Conservation (phyloP, 1,139 yeast genomes). For the Pichia sp. region DNA sequence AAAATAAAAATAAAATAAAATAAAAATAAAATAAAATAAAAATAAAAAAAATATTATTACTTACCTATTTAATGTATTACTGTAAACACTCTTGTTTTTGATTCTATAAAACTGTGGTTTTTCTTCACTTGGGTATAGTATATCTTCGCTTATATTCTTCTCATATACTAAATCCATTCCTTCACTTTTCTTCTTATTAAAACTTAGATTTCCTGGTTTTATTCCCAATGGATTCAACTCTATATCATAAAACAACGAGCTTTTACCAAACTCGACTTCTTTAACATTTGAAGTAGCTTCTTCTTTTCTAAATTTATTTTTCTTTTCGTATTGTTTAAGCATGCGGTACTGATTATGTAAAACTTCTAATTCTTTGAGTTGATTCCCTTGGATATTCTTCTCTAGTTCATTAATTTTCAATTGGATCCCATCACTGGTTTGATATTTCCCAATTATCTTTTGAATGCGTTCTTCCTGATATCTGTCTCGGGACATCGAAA, state of each 20-base stretch:
- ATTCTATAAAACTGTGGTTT: constrained; percentile 31
- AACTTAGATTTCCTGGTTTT: not conserved
- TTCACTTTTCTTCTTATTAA: not conserved
- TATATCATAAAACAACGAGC: constrained; percentile 37
- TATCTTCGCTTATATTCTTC: not conserved
- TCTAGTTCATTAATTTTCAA: constrained; percentile 1
- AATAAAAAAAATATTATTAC: too few species aligned
- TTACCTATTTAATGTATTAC: not conserved
- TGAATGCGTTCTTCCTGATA: not conserved
- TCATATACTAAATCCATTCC: not conserved
- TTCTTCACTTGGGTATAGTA: constrained; percentile 25
- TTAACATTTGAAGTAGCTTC: not conserved
- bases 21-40: too few species aligned
- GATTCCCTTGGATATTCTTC: not conserved
- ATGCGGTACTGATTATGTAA: constrained; percentile 1
- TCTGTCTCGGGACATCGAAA: not conserved
- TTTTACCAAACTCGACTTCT: constrained; percentile 6
- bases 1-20: too few species aligned
- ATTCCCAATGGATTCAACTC: constrained; percentile 32
- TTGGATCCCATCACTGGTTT: not conserved
- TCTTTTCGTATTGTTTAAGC: constrained; percentile 3
- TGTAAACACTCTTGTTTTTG: constrained; percentile 14
- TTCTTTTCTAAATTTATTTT: not conserved
- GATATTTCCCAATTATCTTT: not conserved
- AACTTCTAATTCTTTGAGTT: not conserved